Base-by-base conservation (phyloP, 2,329 filamentous ascomycete species). In the Trichoderma sp. region DNA sequence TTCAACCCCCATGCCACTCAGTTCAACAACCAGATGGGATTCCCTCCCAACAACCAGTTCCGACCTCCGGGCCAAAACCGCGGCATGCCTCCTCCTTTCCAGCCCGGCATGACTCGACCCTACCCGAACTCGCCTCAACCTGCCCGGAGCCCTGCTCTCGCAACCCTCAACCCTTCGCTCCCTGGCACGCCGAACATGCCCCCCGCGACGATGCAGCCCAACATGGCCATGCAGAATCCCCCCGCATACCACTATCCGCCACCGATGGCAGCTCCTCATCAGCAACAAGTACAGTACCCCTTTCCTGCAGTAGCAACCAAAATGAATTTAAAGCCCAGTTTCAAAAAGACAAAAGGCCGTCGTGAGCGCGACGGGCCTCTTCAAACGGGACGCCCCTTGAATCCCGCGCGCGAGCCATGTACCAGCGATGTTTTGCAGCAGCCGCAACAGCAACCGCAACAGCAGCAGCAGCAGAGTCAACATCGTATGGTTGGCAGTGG, bases 151-250 rank as follows among this genome's bases (percentile, higher is more conserved):
- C 88, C 92, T 73, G 90, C 90, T 36, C 84, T 92, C 69, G 83
- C 92, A 73, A 89, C 90, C 34, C 84, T 92, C 70, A 83, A 89
- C 32, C 88, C 88, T 70, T 89, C 90, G 43, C 87, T 92, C 76
- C 90, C 91, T 71, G 87, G 87, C 74, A 92, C 91, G 34, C 91
- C 93, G 73, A 89, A 92, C 83, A 90, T 90, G 90, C 87, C 80
- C 71, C 84, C 86, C 55, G 87, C 87, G 64, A 86, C 86, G 74
- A 88, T 88, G 78, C 82, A 82, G 73, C 79, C 80, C 4, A 78
- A 79, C 70, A 90, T 94, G 80, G 87, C 92, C 63, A 92, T 93
- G 82, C 86, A 86, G 81, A 86, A 86, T 71, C 86, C 87, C 72
- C 87, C 88, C 57, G 87, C 88, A 74, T 92, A 91, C 83, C 88